These are phyloP conservation scores for Suaeda aralocaspica DNA, from an alignment of 148 eudicot species.

Conservation along the genomic window DNA sequence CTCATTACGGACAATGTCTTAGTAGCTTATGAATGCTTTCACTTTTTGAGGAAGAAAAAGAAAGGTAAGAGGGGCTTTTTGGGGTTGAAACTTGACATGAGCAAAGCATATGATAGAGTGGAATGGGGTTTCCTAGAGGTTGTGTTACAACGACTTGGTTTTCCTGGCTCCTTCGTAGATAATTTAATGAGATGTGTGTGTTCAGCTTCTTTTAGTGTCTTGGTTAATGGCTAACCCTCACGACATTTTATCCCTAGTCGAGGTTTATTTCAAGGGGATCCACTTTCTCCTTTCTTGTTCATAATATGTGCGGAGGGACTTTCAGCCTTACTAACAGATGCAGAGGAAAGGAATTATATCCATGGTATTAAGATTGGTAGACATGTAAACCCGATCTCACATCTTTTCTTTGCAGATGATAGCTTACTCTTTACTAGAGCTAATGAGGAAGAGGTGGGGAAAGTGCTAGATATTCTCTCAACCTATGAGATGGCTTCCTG, in stretches of 20 bases:
- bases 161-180: background rate
- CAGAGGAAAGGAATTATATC: background rate
- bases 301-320: background rate
- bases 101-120: background rate
- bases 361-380: background rate
- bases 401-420: too few species aligned
- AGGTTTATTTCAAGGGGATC: background rate
- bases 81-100: background rate
- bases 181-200: background rate
- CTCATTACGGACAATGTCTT: too few species aligned
- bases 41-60: too few species aligned
- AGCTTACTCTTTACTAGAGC: too few species aligned
- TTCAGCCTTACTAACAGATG: background rate
- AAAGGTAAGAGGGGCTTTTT: background rate
- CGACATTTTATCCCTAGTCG: background rate
- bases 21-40: too few species aligned
- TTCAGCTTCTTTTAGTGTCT: background rate
- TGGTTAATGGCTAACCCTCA: background rate
- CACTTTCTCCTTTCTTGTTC: background rate
- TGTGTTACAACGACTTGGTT: background rate
- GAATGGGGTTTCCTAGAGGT: background rate
- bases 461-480: too few species aligned
- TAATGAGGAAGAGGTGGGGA: too few species aligned
- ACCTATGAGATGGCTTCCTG: too few species aligned
- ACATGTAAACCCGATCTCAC: too few species aligned